Conservation (phyloP, 2,329 filamentous ascomycete genomes). For the Xylaria sp. region DNA sequence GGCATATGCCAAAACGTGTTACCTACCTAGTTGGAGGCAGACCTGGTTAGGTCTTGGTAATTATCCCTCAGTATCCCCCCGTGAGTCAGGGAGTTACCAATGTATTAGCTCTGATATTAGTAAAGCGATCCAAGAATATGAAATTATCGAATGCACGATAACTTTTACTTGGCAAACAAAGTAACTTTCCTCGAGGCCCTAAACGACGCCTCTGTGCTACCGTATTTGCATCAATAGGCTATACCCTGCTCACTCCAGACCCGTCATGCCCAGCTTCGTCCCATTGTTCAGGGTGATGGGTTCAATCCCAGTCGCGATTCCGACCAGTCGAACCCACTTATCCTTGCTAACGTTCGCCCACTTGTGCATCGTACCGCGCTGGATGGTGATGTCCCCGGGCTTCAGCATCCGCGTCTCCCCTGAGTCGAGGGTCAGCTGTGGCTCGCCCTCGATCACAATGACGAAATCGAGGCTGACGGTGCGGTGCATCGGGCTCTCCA, state of each 20-base stretch:
- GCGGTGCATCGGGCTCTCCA: slow-evolving; percentile 18
- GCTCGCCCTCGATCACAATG: slow-evolving; percentile 24
- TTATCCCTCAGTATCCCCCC: too few species aligned
- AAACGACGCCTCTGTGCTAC: too few species aligned
- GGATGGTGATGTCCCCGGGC: slow-evolving; percentile 8
- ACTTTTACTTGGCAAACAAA: too few species aligned
- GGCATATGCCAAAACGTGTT: too few species aligned
- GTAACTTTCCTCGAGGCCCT: too few species aligned
- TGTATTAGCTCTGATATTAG: too few species aligned
- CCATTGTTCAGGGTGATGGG: slow-evolving; percentile 5
- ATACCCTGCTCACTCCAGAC: not conserved
- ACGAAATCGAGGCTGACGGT: slow-evolving; percentile 24
- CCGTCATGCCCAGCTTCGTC: not conserved
- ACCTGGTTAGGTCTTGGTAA: too few species aligned
- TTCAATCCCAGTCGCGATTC: not conserved
- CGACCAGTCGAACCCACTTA: not conserved
- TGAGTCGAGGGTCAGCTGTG: slow-evolving; percentile 22
- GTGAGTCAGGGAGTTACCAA: too few species aligned
- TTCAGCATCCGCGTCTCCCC: slow-evolving; percentile 21
- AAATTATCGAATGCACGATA: too few species aligned
- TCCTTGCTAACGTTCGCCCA: slow-evolving; percentile 4
- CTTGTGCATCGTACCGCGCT: slow-evolving; percentile 1
- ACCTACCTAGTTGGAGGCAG: too few species aligned
- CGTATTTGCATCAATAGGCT: not conserved
- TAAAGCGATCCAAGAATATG: too few species aligned